Base-by-base conservation (phyloP, 2,329 filamentous ascomycete genomes). In the Aureobasidium lini region DNA sequence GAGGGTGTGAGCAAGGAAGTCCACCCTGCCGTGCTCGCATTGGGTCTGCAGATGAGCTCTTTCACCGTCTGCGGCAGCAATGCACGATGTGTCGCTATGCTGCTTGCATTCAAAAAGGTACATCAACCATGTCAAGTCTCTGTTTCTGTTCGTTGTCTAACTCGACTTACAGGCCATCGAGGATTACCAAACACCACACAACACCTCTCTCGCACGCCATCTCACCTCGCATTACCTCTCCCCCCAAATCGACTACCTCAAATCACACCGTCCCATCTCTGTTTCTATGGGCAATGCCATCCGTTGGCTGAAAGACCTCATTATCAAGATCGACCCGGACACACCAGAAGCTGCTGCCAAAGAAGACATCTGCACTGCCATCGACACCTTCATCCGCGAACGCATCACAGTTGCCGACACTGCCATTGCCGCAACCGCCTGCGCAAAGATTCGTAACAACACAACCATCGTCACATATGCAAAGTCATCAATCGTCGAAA, bases 261-360 rank as follows among this genome's bases (percentile, higher is more conserved):
- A 90, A 62, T 90, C 90, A 65, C 96, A 92, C 70, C 86, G 94
- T n/a, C 92, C 94, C 36, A 89, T 99, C 75, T 95, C 90, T 65
- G 94, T 96, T 74, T 90, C 90, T 63, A 96, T 97, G 86, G 94
- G 94, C 62, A 99, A 97, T 72, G 91, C 91, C 37, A 95, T 99
- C 70, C 85, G 94, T 58, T 93, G 91, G 81, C 81, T 99, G 52
- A 99, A 99, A 78, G 84, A 96, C 49, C 85, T 90, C 68, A 93
- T 99, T 70, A 88, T 90, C 67, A 90, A 90, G 66, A 86, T 96
- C 61, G 91, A 96, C 67, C 90, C 93, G 42, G 88, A 92, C 66
- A 83, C 87, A 1, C 85, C 89, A 32, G 93, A 99, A 70, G 77
- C 84, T 18, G 85, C 89, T 49, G 92, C 92, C 29, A 96, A 96